These are phyloP conservation scores for Lichtheimia ramosa DNA, from an alignment of 371 early-diverging fungal genomes.

Conservation along the genomic window DNA sequence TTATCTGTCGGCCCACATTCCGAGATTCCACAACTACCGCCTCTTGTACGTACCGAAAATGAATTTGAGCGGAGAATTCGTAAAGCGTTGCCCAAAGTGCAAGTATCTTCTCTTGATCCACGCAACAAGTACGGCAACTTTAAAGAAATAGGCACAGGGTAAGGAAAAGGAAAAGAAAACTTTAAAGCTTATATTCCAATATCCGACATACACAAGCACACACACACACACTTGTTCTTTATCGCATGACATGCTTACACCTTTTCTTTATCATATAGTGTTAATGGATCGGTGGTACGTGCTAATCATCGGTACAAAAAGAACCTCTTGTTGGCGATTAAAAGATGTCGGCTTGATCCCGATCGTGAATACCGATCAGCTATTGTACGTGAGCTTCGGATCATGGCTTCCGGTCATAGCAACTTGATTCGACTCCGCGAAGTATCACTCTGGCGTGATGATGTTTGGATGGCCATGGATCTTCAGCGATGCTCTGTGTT, in stretches of 20 bases:
- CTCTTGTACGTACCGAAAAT: conserved; percentile 37
- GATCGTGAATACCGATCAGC: conserved; percentile 52
- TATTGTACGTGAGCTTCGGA: conserved; percentile 46
- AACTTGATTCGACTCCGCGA: conserved; percentile 48
- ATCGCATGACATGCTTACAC: not conserved
- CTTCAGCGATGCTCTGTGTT: conserved; percentile 49
- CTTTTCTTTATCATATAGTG: conserved; percentile 22
- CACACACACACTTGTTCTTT: not conserved
- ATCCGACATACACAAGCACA: not conserved
- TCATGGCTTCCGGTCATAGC: conserved; percentile 48
- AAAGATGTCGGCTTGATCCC: conserved; percentile 47
- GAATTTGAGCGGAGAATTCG: conserved; percentile 42
- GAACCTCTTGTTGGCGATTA: conserved; percentile 43
- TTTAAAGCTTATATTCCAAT: not conserved
- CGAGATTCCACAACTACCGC: conserved; percentile 46
- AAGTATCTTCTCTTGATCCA: conserved; percentile 42
- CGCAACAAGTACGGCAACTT: conserved; percentile 43
- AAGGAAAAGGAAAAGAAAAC: conserved; percentile 6
- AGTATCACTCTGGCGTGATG: conserved; percentile 47
- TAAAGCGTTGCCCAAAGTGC: conserved; percentile 42
- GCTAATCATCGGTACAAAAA: conserved; percentile 43
- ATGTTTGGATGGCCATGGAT: conserved; percentile 58
- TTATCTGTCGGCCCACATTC: conserved; percentile 35
- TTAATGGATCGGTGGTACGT: conserved; percentile 49
- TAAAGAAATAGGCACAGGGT: conserved; percentile 56